phyloP scores from a whole-genome alignment of 257 asterid species.

The Solanum corneliomulleri region DNA sequence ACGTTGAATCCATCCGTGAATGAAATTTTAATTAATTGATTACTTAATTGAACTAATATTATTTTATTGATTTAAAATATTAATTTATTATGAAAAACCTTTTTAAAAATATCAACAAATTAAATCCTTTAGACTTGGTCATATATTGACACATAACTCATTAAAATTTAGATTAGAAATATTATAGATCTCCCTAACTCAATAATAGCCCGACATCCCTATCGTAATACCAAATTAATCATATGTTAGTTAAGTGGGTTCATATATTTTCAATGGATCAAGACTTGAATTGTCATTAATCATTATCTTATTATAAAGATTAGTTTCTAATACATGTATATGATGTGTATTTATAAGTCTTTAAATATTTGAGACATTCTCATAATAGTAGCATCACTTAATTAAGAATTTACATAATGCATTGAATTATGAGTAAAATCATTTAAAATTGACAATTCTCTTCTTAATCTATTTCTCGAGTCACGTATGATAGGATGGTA shows the following conservation, averaged over 20 bases:
- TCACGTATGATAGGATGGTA: not conserved
- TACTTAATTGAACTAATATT: not conserved
- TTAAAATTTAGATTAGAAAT: not conserved
- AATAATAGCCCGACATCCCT: not conserved
- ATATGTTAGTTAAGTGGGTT: not conserved
- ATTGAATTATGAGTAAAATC: not conserved
- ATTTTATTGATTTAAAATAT: not conserved
- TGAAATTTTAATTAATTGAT: not conserved
- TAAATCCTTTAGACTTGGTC: not conserved
- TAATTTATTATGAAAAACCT: not conserved
- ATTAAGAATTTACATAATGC: not conserved
- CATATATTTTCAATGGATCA: not conserved
- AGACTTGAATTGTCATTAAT: not conserved
- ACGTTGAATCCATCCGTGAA: accelerated
- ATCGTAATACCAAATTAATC: not conserved
- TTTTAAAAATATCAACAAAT: not conserved
- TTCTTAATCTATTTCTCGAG: not conserved
- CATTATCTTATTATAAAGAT: not conserved
- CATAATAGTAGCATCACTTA: not conserved
- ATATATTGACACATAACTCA: not conserved
- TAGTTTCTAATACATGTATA: not conserved
- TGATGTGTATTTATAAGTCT: not conserved
- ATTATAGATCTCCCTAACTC: not conserved
- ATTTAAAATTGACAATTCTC: not conserved
- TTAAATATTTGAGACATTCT: not conserved